phyloP scores from a whole-genome alignment of 1,284 basidiomycete genomes.

The Ceratobasidium sp. region DNA sequence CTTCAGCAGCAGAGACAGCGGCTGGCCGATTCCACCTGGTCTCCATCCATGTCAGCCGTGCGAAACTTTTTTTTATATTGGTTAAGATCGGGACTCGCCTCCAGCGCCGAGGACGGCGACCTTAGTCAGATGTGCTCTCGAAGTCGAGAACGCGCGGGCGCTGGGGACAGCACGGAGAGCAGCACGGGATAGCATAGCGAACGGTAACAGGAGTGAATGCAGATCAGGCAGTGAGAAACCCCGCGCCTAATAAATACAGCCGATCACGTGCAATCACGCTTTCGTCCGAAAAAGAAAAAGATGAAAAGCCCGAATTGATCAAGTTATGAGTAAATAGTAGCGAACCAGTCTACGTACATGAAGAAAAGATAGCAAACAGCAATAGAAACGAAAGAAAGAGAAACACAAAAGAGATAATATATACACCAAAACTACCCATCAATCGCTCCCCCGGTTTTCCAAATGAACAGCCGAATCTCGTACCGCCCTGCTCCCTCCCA shows the following conservation, averaged over 20 bases:
- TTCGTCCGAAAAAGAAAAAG: neutral
- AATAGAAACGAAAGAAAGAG: neutral
- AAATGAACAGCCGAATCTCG: conserved; percentile 37
- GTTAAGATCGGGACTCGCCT: too few species aligned
- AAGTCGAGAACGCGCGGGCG: conserved; percentile 83
- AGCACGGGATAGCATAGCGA: conserved; percentile 70
- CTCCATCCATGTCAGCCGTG: too few species aligned
- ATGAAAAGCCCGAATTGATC: conserved; percentile 17
- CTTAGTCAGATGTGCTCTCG: conserved; percentile 80
- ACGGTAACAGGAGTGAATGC: neutral
- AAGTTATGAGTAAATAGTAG: conserved; percentile 22
- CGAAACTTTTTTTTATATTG: too few species aligned
- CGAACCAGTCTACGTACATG: conserved; percentile 32
- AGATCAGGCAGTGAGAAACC: conserved; percentile 21
- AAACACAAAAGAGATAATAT: conserved; percentile 25
- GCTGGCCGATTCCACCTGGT: conserved; percentile 96
- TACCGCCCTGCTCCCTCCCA: neutral
- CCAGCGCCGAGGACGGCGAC: conserved; percentile 94
- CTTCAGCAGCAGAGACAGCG: conserved; percentile 90
- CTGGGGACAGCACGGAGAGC: conserved; percentile 66
- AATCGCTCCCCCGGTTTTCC: conserved; percentile 10
- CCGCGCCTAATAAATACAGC: neutral
- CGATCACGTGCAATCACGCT: conserved; percentile 16
- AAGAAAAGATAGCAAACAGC: conserved; percentile 10
- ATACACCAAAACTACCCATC: conserved; percentile 8